Evolutionary conservation across 2,329 filamentous ascomycete genomes (phyloP).

Genomic region (Tolypocladium ophioglossoides): DNA sequence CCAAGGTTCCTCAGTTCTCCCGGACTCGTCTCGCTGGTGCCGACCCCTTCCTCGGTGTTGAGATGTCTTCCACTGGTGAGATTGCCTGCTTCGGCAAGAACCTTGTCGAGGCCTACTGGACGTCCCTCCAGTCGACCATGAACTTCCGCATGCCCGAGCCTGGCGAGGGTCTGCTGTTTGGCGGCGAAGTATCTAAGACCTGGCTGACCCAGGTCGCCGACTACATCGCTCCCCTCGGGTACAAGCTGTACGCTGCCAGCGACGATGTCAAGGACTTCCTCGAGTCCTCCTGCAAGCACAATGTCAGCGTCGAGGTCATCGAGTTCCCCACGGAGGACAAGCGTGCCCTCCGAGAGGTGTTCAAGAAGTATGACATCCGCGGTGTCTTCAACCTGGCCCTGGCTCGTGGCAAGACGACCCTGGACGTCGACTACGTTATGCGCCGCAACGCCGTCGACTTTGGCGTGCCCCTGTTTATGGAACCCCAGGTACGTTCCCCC

Average conservation of each 20-base stretch:
- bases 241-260: slow-evolving; percentile 87
- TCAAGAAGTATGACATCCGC: slow-evolving; percentile 92
- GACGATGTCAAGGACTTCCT: slow-evolving; percentile 73
- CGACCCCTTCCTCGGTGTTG: slow-evolving; percentile 93
- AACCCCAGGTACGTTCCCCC: slow-evolving; percentile 66
- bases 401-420: slow-evolving; percentile 68
- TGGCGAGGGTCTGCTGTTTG: slow-evolving; percentile 90
- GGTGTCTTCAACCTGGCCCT: slow-evolving; percentile 93
- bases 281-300: slow-evolving; percentile 57
- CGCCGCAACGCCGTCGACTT: slow-evolving; percentile 97
- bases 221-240: slow-evolving; percentile 78
- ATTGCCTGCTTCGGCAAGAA: slow-evolving; percentile 98
- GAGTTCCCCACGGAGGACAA: slow-evolving; percentile 97
- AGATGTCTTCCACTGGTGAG: slow-evolving; percentile 95
- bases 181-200: slow-evolving; percentile 65
- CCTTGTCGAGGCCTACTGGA: slow-evolving; percentile 95
- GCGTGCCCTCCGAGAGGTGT: slow-evolving; percentile 85
- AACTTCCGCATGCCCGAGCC: slow-evolving; percentile 96
- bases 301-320: slow-evolving; percentile 73
- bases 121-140: slow-evolving; percentile 92
- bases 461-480: slow-evolving; percentile 95
- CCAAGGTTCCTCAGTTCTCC: slow-evolving; percentile 97
- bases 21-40: slow-evolving; percentile 97
- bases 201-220: slow-evolving; percentile 73
- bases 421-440: slow-evolving; percentile 98